A percentile compares a stretch with the other conserved stretches of the same genome.
phyloP scores from a whole-genome alignment of 1,284 basidiomycete species.

The Sporisorium iseilematis-ciliati region DNA sequence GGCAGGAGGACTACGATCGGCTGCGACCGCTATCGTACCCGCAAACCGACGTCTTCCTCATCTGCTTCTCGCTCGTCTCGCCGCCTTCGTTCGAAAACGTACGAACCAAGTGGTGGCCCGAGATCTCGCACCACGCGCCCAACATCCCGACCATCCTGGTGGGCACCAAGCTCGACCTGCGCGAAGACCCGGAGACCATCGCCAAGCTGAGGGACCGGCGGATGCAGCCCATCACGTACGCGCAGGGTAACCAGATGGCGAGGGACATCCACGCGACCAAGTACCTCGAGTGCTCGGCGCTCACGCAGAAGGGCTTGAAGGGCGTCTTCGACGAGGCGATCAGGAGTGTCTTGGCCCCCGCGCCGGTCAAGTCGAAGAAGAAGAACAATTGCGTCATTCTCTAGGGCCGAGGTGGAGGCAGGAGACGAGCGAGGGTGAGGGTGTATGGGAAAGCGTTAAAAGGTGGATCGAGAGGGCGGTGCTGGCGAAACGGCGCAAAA shows the following conservation, averaged over 20 bases:
- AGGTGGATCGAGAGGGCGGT: no score
- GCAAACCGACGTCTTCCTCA: constrained; percentile 98
- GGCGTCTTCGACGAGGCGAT: constrained; percentile 69
- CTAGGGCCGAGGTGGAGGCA: no score
- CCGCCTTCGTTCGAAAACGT: constrained; percentile 99
- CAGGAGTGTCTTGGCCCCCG: constrained; percentile 63
- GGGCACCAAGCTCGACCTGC: constrained; percentile 96
- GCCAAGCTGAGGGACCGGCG: constrained; percentile 93
- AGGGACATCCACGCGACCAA: constrained; percentile 90
- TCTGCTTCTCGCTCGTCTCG: constrained; percentile 97
- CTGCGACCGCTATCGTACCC: constrained; percentile 98
- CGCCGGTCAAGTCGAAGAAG: constrained; percentile 66
- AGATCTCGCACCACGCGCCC: constrained; percentile 85
- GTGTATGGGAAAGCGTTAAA: no score
- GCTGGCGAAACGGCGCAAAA: no score
- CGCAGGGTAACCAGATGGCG: constrained; percentile 89
- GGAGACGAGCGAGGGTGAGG: no score
- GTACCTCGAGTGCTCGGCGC: constrained; percentile 95
- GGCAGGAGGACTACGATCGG: constrained; percentile 80
- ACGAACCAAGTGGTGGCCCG: constrained; percentile 81
- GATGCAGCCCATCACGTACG: constrained; percentile 92
- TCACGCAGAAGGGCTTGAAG: constrained; percentile 86
- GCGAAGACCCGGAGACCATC: constrained; percentile 91
- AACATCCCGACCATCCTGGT: constrained; percentile 91
- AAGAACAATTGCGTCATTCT: constrained; percentile 68